Evolutionary conservation across 306 rosid species (phyloP), one percentile per base, ranked within the genome.

Genomic region (Cicer pinnatifidum): DNA sequence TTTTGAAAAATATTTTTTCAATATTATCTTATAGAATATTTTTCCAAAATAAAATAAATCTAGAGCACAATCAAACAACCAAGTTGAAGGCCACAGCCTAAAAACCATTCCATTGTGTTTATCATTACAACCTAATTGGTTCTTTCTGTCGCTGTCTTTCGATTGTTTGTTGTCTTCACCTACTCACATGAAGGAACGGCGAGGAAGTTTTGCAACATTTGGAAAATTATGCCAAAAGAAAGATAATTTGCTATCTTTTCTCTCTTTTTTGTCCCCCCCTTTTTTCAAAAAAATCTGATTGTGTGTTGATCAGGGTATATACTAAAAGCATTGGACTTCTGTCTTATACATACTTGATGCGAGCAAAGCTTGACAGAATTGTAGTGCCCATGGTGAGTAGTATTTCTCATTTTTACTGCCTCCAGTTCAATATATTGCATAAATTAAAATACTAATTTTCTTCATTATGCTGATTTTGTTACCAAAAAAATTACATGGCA

Each of bases 251-350:
- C 77, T 45, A 43, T 50, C n/a, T 57, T 56, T 20, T 56, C 2
- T 20, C 5, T 45, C 39, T 20, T 23, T 23, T 28, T 57, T 20
- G 39, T 23, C 8, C 3, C 63, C 13, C 8, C 12, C 38, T 61
- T 61, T 61, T 59, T 38, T 33, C 12, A 6, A 59, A 50, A 17
- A 54, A 33, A 6, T 6, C 38, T 73, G 47, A 69, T 70, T 78
- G 54, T 48, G 47, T 43, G 46, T 70, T 80, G 75, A 73, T 63
- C 88, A 93, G 98, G 85, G 77, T 71, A 75, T 51, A 66, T 80
- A 91, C 93, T 70, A 88, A 84, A 80, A 91, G 97, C 85, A 82
- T 91, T 75, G 97, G 98, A 76, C 97, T 93, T 82, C 90, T 93
- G 33, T 93, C 98, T 8, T 93, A 84, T 45, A 82, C 98, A 38